A percentile compares a stretch with the other conserved stretches of the same genome.
These are phyloP conservation scores for Pyrus betulifolia DNA, from an alignment of 306 rosid species.

Conservation along the genomic window DNA sequence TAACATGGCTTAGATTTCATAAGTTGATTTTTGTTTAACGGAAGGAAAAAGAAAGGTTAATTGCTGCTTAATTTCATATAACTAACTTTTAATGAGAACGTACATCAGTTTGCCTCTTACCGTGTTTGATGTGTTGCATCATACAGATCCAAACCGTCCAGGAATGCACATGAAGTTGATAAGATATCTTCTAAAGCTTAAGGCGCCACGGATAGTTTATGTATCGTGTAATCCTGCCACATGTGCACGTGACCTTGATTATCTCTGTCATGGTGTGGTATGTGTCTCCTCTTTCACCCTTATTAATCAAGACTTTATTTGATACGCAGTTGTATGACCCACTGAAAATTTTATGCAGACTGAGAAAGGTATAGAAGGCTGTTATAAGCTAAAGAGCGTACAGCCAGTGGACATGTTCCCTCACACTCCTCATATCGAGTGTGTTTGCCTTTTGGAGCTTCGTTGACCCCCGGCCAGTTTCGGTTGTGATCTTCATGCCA, in stretches of 20 bases:
- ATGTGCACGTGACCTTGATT: slow-evolving; percentile 90
- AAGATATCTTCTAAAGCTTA: slow-evolving; percentile 72
- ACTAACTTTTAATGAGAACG: not conserved
- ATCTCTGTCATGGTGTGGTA: slow-evolving; percentile 96
- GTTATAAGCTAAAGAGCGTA: slow-evolving; percentile 66
- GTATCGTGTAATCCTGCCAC: slow-evolving; percentile 98
- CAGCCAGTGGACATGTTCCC: slow-evolving; percentile 99
- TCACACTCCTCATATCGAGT: slow-evolving; percentile 94
- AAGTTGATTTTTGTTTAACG: too few species aligned
- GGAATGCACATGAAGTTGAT: slow-evolving; percentile 99
- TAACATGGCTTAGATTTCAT: too few species aligned
- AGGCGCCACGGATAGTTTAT: slow-evolving; percentile 69
- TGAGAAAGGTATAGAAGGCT: slow-evolving; percentile 66
- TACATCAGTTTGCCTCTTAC: slow-evolving; percentile 7
- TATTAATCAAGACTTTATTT: not conserved
- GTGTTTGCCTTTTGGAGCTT: slow-evolving; percentile 83
- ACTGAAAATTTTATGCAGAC: slow-evolving; percentile 40
- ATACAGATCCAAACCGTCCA: slow-evolving; percentile 94
- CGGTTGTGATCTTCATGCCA: not conserved
- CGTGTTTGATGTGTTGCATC: not conserved
- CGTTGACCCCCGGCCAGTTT: slow-evolving; percentile 17
- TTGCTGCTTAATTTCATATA: too few species aligned
- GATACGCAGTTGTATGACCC: slow-evolving; percentile 17
- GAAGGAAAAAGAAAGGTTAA: too few species aligned
- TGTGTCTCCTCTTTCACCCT: slow-evolving; percentile 12